phyloP scores from a whole-genome alignment of 805 yeast species.

The Schizosaccharomyces osmophilus region DNA sequence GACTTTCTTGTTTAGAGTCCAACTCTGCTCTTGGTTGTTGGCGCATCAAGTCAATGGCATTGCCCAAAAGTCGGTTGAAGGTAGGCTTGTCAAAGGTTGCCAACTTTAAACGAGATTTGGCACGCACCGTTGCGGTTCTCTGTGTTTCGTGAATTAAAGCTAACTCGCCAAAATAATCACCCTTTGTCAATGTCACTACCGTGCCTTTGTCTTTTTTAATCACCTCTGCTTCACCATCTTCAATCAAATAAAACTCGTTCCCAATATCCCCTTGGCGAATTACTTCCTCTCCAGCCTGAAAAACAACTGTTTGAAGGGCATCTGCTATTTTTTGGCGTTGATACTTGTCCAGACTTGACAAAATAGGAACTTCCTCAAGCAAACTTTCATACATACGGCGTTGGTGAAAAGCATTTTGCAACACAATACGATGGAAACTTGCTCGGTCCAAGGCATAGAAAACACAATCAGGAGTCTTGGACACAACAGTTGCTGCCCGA shows the following conservation, averaged over 20 bases:
- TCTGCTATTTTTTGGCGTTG: conserved; percentile 86
- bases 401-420: conserved; percentile 76
- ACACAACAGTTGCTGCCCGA: conserved; percentile 81
- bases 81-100: conserved; percentile 86
- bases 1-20: background rate
- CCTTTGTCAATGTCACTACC: conserved; percentile 37
- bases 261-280: conserved; percentile 73
- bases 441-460: conserved; percentile 85
- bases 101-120: conserved; percentile 49
- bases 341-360: conserved; percentile 44
- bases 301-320: conserved; percentile 61
- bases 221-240: conserved; percentile 65
- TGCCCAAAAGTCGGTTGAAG: conserved; percentile 72
- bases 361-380: conserved; percentile 62
- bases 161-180: conserved; percentile 91
- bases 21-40: background rate
- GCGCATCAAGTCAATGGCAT: conserved; percentile 1
- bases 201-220: conserved; percentile 35
- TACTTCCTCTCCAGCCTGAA: conserved; percentile 45
- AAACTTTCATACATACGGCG: conserved; percentile 77
- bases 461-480: conserved; percentile 35
- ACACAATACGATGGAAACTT: conserved; percentile 72
- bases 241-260: conserved; percentile 48
- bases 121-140: conserved; percentile 79
- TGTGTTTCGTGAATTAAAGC: conserved; percentile 80